A percentile compares a stretch with the other conserved stretches of the same genome.
These are phyloP conservation scores for Fagopyrum esculentum DNA, from an alignment of 148 eudicot species.

Conservation along the genomic window DNA sequence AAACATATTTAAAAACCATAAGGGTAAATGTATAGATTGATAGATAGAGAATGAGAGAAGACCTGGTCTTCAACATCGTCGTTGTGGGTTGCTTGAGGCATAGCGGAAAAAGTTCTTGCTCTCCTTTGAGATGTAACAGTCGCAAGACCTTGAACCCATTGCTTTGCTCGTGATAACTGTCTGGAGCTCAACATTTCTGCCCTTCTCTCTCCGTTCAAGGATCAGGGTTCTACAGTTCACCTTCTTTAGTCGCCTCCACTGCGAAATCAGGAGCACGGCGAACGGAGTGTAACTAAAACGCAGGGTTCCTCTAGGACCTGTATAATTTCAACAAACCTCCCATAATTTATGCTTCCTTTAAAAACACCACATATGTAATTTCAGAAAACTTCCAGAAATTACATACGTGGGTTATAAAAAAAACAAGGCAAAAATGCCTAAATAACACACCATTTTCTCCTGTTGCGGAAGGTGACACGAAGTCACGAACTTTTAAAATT, in stretches of 20 bases:
- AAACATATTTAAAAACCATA: neutral
- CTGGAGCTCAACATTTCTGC: conserved; percentile 59
- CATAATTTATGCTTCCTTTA: neutral
- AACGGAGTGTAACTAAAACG: neutral
- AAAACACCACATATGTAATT: too few species aligned
- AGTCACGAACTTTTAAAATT: too few species aligned
- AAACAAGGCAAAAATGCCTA: too few species aligned
- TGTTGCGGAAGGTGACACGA: too few species aligned
- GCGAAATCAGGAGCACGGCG: neutral
- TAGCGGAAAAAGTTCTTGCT: conserved; percentile 42
- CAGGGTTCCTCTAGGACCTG: neutral
- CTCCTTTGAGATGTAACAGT: conserved; percentile 19
- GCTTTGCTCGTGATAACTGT: conserved; percentile 24
- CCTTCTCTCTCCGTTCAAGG: conserved; percentile 11
- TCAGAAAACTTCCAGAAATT: too few species aligned
- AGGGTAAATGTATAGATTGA: neutral
- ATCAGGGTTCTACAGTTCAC: neutral
- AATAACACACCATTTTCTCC: too few species aligned
- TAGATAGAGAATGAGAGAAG: conserved; percentile 11
- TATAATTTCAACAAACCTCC: neutral
- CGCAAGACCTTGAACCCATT: conserved; percentile 30
- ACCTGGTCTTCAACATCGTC: conserved; percentile 62
- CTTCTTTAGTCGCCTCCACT: neutral
- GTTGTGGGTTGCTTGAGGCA: conserved; percentile 37
- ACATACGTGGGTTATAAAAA: too few species aligned